Evolutionary conservation across 2,329 filamentous ascomycete genomes (phyloP).

Genomic region (Colletotrichum melonis): DNA sequence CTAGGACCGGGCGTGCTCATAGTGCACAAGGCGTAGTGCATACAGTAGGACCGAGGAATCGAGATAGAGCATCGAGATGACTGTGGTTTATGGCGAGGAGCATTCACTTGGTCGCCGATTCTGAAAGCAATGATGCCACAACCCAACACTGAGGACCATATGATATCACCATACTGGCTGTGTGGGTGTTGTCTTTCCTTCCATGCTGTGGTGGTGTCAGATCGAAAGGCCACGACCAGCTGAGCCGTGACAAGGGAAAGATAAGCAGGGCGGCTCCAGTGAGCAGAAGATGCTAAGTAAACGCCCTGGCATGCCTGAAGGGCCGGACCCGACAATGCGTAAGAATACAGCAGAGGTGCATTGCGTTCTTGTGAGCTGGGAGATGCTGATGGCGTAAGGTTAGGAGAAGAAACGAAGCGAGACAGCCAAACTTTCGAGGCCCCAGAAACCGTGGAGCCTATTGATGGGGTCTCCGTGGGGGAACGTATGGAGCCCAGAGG

Average conservation of each 20-base stretch:
- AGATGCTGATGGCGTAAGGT: not conserved
- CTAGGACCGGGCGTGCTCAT: conserved; percentile 1
- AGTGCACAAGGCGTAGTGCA: not conserved
- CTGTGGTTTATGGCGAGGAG: not conserved
- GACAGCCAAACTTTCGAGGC: conserved; percentile 5
- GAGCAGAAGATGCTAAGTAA: not conserved
- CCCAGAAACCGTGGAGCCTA: conserved; percentile 24
- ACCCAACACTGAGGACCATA: not conserved
- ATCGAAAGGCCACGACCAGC: not conserved
- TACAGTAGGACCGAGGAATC: not conserved
- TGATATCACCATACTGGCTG: not conserved
- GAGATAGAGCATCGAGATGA: conserved; percentile 11
- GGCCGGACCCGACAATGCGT: not conserved
- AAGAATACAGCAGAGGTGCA: not conserved
- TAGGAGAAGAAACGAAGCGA: conserved; percentile 12
- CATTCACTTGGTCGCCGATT: not conserved
- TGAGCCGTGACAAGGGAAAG: not conserved
- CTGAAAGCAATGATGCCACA: conserved; percentile 15
- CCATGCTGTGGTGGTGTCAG: not conserved
- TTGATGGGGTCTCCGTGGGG: conserved; percentile 22
- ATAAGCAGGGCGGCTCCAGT: not conserved
- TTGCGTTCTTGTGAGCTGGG: not conserved
- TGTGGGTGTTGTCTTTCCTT: not conserved
- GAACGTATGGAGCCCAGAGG: conserved; percentile 6
- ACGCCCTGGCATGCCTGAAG: not conserved